phyloP scores from a whole-genome alignment of 2,329 filamentous ascomycete species.

The Botrytis fragariae region DNA sequence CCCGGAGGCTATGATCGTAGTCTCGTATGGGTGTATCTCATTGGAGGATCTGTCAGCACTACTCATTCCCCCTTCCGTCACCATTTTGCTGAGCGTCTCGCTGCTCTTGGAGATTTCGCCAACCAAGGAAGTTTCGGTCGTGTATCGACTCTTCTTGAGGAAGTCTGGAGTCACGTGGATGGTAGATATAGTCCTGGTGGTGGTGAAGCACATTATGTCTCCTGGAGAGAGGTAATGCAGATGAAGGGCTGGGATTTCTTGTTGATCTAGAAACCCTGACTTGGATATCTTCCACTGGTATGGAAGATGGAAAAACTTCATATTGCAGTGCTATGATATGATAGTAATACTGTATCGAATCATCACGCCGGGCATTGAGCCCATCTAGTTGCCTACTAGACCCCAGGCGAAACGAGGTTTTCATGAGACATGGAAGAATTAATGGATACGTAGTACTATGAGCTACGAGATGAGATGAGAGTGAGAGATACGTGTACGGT shows the following conservation, averaged over 20 bases:
- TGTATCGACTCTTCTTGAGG: conserved; percentile 72
- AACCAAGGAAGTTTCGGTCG: conserved; percentile 83
- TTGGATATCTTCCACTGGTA: conserved; percentile 28
- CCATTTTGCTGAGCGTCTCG: conserved; percentile 73
- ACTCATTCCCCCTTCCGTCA: conserved; percentile 71
- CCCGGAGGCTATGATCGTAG: conserved; percentile 82
- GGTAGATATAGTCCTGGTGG: conserved; percentile 42
- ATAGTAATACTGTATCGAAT: conserved; percentile 5
- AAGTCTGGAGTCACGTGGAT: conserved; percentile 78
- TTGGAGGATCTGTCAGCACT: conserved; percentile 76
- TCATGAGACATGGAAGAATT: conserved; percentile 10
- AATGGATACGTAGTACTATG: conserved; percentile 5
- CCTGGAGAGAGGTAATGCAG: conserved; percentile 94
- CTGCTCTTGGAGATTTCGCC: conserved; percentile 72
- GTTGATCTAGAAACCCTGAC: conserved; percentile 61
- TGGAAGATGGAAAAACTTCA: conserved; percentile 25
- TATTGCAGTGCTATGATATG: conserved; percentile 16
- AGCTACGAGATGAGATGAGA: conserved; percentile 14
- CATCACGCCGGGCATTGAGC: conserved; percentile 13
- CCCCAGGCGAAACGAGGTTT: neutral
- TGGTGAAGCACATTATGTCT: conserved; percentile 63
- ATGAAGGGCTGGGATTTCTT: conserved; percentile 90
- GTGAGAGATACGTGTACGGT: neutral
- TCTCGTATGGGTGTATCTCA: conserved; percentile 88
- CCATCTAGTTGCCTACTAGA: neutral